Base-by-base conservation (phyloP, 371 early-diverging fungal species). In the Funneliformis caledonium region DNA sequence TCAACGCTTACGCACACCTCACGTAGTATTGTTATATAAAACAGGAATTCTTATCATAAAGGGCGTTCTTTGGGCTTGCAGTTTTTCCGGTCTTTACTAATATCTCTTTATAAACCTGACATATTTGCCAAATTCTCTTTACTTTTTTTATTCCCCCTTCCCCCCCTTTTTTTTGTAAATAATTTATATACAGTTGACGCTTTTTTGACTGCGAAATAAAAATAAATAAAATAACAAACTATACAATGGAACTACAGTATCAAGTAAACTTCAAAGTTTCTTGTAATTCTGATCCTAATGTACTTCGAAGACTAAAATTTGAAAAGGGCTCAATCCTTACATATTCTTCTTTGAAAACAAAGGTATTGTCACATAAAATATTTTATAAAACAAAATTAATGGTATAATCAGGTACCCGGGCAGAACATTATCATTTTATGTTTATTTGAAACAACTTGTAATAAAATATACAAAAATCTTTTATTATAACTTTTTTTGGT, bases 291-390 rank as follows among this genome's bases (percentile, higher is more conserved):
- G 70, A 69, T 11, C 70, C 70, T n/a, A 43, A 16, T 43, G 45
- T 69, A 7, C 72, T 72, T 47, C 72, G 72, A n/a, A 47, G 56
- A 12, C 22, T 72, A 26, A 50, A 1, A 7, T 72, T 72, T 31
- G 47, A 4, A 19, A 47, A 72, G 19, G 12, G 26, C 26, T 26
- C 22, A 8, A 52, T 50, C 33, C 11, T 72, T 33, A 42, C 72
- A 26, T 72, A 72, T 72, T 50, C 47, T 42, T 22, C n/a, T 50
- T 50, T 72, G 31, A 31, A 72, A 6, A 11, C 72, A 16, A 72
- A 72, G 72, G 72, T 72, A 72, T 72, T 31, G 10, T 22, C 10
- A n/a, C 26, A 72, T 10, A 22, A 33, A 2, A 50, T 48, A 42
- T 48, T 22, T 72, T 12, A 7, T 50, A 11, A 26, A 8, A 16